These are phyloP conservation scores for Penicillium sp. DNA, from an alignment of 2,329 filamentous ascomycete genomes.

Conservation along the genomic window DNA sequence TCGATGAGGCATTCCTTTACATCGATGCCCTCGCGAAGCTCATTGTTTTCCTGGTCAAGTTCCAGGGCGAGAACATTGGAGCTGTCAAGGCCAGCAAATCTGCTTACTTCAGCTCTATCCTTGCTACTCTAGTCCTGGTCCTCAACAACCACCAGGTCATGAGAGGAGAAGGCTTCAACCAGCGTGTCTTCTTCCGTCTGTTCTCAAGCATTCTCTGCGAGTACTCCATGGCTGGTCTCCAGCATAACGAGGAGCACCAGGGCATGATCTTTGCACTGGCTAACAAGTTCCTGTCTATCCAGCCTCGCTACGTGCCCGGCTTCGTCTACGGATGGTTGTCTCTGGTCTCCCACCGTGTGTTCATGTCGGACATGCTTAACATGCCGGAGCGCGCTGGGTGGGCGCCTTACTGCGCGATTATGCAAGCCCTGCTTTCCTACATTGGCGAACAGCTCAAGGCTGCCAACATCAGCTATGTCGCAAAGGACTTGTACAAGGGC, in stretches of 20 bases:
- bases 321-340: conserved; percentile 83
- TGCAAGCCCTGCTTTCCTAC: conserved; percentile 66
- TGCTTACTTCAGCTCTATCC: conserved; percentile 68
- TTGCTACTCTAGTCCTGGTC: conserved; percentile 72
- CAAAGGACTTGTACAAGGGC: conserved; percentile 79
- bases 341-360: conserved; percentile 76
- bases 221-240: conserved; percentile 55
- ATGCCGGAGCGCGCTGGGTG: conserved; percentile 67
- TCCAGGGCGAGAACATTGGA: conserved; percentile 59
- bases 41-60: conserved; percentile 67
- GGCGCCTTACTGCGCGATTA: conserved; percentile 66
- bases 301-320: conserved; percentile 70
- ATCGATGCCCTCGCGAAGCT: conserved; percentile 80
- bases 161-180: conserved; percentile 74
- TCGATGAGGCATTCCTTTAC: conserved; percentile 57
- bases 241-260: conserved; percentile 57
- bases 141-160: conserved; percentile 80
- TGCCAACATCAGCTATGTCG: conserved; percentile 60
- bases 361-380: conserved; percentile 72
- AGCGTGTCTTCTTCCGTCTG: conserved; percentile 84
- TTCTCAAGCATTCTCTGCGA: conserved; percentile 80
- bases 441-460: conserved; percentile 75
- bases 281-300: conserved; percentile 64
- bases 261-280: conserved; percentile 69
- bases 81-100: conserved; percentile 60